Evolutionary conservation across 1,284 basidiomycete genomes (phyloP).

Genomic region (Cerrena zonata): DNA sequence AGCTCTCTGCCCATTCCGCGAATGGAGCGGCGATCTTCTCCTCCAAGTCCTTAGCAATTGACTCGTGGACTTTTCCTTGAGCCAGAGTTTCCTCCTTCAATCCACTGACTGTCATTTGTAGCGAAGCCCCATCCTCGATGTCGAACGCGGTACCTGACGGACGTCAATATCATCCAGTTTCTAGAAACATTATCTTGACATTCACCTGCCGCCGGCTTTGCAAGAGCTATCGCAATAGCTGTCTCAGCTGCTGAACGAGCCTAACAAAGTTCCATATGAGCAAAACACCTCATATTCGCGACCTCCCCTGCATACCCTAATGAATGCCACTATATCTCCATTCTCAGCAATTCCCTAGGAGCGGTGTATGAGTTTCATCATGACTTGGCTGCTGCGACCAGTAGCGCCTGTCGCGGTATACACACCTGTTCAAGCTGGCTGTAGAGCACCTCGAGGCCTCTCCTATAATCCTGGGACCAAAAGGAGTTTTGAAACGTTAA

Average conservation of each 20-base stretch:
- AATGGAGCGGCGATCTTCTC: conserved; percentile 71
- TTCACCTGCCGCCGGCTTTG: conserved; percentile 37
- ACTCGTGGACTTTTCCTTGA: conserved; percentile 63
- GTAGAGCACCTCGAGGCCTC: conserved; percentile 74
- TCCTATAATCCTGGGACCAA: conserved; percentile 85
- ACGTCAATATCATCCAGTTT: conserved; percentile 6
- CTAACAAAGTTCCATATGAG: conserved; percentile 31
- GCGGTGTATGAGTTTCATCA: conserved; percentile 3
- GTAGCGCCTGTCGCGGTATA: not conserved
- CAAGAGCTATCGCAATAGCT: conserved; percentile 53
- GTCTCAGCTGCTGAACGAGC: conserved; percentile 61
- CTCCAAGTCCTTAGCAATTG: conserved; percentile 62
- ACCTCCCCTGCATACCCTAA: conserved; percentile 57
- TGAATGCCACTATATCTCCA: conserved; percentile 74
- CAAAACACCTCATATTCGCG: not conserved
- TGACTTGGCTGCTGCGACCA: not conserved
- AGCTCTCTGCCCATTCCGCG: conserved; percentile 61
- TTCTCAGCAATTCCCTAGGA: conserved; percentile 71
- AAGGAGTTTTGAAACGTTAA: conserved; percentile 84
- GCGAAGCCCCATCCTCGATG: conserved; percentile 73
- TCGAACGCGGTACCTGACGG: conserved; percentile 56
- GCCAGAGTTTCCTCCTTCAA: conserved; percentile 62
- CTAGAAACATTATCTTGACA: not conserved
- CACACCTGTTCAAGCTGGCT: conserved; percentile 72
- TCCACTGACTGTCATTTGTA: conserved; percentile 72